Evolutionary conservation across 768 basidiomycete genomes (phyloP).

Genomic region (Leccinum barrowsii): DNA sequence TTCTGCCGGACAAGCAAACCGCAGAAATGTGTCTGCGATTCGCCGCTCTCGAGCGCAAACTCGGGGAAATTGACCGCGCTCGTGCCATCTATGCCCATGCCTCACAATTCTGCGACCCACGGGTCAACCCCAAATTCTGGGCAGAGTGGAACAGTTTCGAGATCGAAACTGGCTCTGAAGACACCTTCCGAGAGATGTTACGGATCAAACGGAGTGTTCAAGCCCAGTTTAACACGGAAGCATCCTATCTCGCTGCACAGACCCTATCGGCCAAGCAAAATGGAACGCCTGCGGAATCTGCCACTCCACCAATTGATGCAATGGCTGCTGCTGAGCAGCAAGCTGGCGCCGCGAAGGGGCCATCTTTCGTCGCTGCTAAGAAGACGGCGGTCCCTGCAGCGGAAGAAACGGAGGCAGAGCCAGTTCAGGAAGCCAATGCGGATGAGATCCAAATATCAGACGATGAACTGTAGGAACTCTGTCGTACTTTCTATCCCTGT

Average conservation of each 20-base stretch:
- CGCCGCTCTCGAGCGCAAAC: conserved; percentile 91
- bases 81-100: conserved; percentile 96
- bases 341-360: conserved; percentile 51
- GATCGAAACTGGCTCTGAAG: conserved; percentile 97
- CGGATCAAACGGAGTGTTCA: conserved; percentile 98
- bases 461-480: conserved; percentile 52
- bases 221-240: conserved; percentile 98
- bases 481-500: conserved; percentile 15
- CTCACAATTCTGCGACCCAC: conserved; percentile 97
- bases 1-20: conserved; percentile 89
- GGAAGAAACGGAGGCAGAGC: conserved; percentile 37
- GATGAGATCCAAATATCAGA: conserved; percentile 91
- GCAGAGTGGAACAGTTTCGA: conserved; percentile 96
- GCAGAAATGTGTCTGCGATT: conserved; percentile 98
- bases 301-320: conserved; percentile 54
- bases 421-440: conserved; percentile 45
- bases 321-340: conserved; percentile 86
- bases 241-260: conserved; percentile 88
- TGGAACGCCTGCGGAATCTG: conserved; percentile 43
- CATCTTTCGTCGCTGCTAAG: conserved; percentile 77
- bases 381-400: conserved; percentile 42
- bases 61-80: conserved; percentile 98
- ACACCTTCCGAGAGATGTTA: conserved; percentile 94
- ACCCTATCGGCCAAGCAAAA: conserved; percentile 69
- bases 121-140: conserved; percentile 92